Percentiles rank a stretch among this genome's conserved stretches.
These are phyloP conservation scores for Malassezia brasiliensis DNA, from an alignment of 1,284 basidiomycete species.

Conservation along the genomic window DNA sequence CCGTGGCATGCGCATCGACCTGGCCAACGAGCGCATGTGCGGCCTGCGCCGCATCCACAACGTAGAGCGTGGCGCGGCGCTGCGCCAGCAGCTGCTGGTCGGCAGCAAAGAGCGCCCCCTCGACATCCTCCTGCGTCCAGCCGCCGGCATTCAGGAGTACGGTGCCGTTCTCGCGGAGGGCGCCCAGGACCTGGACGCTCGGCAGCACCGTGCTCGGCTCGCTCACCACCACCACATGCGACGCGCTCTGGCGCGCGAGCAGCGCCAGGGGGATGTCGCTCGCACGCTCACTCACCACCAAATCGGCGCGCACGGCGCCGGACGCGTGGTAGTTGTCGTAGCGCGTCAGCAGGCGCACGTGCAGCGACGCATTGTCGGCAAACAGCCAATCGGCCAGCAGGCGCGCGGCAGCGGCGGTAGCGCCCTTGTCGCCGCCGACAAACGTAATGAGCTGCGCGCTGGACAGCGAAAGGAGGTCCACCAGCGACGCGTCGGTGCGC, in stretches of 20 bases:
- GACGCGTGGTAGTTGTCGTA: slow-evolving; percentile 43
- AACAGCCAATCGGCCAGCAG: slow-evolving; percentile 34
- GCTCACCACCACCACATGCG: slow-evolving; percentile 34
- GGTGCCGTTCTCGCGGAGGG: slow-evolving; percentile 34
- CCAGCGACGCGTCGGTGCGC: slow-evolving; percentile 11
- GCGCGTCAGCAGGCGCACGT: slow-evolving; percentile 36
- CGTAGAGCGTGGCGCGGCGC: slow-evolving; percentile 30
- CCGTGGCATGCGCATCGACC: slow-evolving; percentile 10
- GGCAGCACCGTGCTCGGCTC: slow-evolving; percentile 36
- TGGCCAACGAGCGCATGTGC: slow-evolving; percentile 26
- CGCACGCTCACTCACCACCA: slow-evolving; percentile 29
- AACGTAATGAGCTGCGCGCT: slow-evolving; percentile 34
- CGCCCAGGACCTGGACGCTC: slow-evolving; percentile 33
- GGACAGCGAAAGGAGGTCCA: slow-evolving; percentile 29
- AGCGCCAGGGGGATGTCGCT: slow-evolving; percentile 35
- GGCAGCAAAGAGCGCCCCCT: slow-evolving; percentile 33
- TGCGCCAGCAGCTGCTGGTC: slow-evolving; percentile 39
- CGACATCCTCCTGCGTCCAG: slow-evolving; percentile 40
- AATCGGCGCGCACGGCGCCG: slow-evolving; percentile 39
- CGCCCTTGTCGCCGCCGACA: slow-evolving; percentile 39
- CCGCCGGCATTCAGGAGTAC: slow-evolving; percentile 40
- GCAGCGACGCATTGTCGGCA: slow-evolving; percentile 23
- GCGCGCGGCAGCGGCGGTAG: slow-evolving; percentile 28
- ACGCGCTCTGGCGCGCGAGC: slow-evolving; percentile 26
- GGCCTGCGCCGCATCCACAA: slow-evolving; percentile 34